Evolutionary conservation across 2,329 filamentous ascomycete genomes (phyloP), one percentile per base, ranked within the genome.

Genomic region (Annulohypoxylon truncatum): DNA sequence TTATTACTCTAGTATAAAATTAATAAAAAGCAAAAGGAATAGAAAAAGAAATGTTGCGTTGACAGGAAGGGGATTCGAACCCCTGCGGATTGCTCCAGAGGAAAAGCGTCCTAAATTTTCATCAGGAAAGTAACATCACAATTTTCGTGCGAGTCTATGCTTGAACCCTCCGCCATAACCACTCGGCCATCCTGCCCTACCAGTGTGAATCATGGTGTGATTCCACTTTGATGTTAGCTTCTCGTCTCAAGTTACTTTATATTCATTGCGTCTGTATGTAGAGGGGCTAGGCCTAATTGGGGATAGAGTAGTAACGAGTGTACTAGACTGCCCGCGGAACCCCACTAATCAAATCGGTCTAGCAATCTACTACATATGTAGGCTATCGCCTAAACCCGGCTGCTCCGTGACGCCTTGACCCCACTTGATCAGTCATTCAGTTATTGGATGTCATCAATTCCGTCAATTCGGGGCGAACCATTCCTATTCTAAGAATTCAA

Each of bases 41-140:
- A 26, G 10, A 46, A 46, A 24, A 46, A 24, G 13, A 24, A 44
- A 44, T n/a, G 4, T 44, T 46, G 8, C n/a, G n/a, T 26, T 48
- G 44, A 58, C 44, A 40, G 24, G 40, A 56, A 56, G 52, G 52
- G 52, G 55, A 56, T 56, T 56, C 52, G 52, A 56, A 56, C 52
- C 52, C 52, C 52, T 56, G 52, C 52, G 52, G 52, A 56, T 56
- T 56, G 52, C 52, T 56, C 52, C 52, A 56, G 40, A 46, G 28
- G 52, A 46, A 52, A 55, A 56, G 40, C 52, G 18, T 33, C 26
- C 18, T 18, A 9, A 31, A 18, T 56, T 29, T 31, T 33, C 52
- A 31, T 31, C 15, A 56, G 52, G 26, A 13, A 44, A 56, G 52
- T 26, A 13, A 35, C 35, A 40, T 18, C 35, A 42, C 38, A 22